These are phyloP conservation scores for Aspergillus pseudoglaucus DNA, from an alignment of 2,329 filamentous ascomycete genomes.

Conservation along the genomic window DNA sequence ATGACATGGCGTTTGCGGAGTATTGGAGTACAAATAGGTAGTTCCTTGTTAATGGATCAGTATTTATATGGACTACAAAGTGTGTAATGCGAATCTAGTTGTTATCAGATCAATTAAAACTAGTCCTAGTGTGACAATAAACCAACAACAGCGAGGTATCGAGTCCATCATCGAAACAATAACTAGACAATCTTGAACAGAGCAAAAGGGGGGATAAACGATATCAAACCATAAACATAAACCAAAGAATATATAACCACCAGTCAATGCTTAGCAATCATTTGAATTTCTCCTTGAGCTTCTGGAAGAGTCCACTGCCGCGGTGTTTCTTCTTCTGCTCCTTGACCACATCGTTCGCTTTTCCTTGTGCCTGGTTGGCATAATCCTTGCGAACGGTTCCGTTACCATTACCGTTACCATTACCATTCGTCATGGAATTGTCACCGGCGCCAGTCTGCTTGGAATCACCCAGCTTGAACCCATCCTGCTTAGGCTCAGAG, in stretches of 20 bases:
- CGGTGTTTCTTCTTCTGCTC: constrained; percentile 58
- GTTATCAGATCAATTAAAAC: not conserved
- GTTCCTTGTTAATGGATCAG: not conserved
- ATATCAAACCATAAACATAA: not conserved
- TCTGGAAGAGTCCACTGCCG: constrained; percentile 55
- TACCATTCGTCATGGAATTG: not conserved
- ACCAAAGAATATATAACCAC: not conserved
- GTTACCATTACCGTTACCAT: not conserved
- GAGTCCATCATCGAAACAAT: too few species aligned
- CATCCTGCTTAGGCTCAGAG: not conserved
- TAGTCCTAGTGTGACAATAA: not conserved
- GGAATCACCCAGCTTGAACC: not conserved
- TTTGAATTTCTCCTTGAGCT: constrained; percentile 50
- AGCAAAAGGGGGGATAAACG: not conserved
- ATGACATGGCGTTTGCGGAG: not conserved
- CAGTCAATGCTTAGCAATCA: constrained; percentile 10
- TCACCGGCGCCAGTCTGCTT: not conserved
- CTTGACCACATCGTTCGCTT: constrained; percentile 18
- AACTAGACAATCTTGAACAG: too few species aligned
- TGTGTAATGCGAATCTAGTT: not conserved
- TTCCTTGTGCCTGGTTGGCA: not conserved
- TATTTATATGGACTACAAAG: not conserved
- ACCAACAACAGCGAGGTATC: not conserved
- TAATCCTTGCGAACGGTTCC: not conserved
- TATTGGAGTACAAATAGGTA: not conserved